Conservation (phyloP, 345 rosid genomes). For the Salix brachista region DNA sequence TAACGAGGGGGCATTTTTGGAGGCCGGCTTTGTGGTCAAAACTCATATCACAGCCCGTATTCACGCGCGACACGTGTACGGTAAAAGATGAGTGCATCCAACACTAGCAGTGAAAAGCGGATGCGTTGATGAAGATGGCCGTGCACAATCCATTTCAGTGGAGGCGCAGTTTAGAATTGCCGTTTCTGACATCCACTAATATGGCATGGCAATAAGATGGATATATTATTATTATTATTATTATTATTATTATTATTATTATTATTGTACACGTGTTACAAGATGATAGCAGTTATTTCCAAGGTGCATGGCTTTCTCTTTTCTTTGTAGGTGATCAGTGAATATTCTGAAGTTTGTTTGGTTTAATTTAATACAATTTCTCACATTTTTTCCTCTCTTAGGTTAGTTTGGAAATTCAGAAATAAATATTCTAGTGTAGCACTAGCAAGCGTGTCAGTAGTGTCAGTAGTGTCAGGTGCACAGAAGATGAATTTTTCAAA, state of each 20-base stretch:
- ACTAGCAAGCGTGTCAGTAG: neutral
- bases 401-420: too few relatives aligned
- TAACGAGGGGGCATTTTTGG: too few relatives aligned
- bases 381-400: too few relatives aligned
- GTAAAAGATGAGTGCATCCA: neutral
- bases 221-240: too few relatives aligned
- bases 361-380: too few relatives aligned
- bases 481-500: slow-evolving; percentile 5
- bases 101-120: neutral
- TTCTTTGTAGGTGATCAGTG: too few relatives aligned
- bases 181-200: neutral
- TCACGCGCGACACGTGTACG: slow-evolving; percentile 36
- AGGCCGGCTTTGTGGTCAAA: slow-evolving; percentile 10
- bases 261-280: too few relatives aligned
- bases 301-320: too few relatives aligned
- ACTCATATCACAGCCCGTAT: slow-evolving; percentile 22
- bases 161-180: neutral
- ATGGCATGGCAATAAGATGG: neutral
- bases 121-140: neutral
- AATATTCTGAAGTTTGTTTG: too few relatives aligned
- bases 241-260: too few relatives aligned
- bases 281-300: too few relatives aligned
- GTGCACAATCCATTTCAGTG: neutral
- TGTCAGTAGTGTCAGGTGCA: neutral
- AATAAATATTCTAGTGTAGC: too few relatives aligned